These are phyloP conservation scores for Senna siamea DNA, from an alignment of 306 rosid species.

Conservation along the genomic window DNA sequence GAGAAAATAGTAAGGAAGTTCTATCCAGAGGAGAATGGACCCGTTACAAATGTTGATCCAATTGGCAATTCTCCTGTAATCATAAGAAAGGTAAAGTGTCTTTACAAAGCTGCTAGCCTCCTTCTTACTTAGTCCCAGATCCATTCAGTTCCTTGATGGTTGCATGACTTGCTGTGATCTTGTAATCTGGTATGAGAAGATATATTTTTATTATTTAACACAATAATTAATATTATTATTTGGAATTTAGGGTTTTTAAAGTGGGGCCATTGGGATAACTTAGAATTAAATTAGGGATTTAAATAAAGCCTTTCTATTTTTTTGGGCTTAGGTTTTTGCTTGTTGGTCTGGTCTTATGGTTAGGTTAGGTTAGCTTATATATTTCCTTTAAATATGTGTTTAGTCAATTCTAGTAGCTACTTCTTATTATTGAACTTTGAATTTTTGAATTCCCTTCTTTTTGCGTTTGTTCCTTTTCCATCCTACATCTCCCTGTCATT, in stretches of 20 bases:
- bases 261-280: neutral
- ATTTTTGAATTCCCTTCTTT: neutral
- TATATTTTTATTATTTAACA: too few species aligned
- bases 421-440: neutral
- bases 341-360: too few species aligned
- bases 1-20: slow-evolving; percentile 79
- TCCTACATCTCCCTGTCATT: slow-evolving; percentile 2
- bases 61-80: slow-evolving; percentile 99
- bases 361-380: neutral
- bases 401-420: neutral
- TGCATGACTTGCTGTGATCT: slow-evolving; percentile 7
- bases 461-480: neutral
- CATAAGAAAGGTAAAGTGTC: slow-evolving; percentile 69
- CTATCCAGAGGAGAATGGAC: slow-evolving; percentile 82
- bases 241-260: neutral
- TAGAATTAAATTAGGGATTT: too few species aligned
- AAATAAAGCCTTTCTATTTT: too few species aligned
- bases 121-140: slow-evolving; percentile 10
- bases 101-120: slow-evolving; percentile 22
- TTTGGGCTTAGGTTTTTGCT: neutral
- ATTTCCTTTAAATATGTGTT: neutral
- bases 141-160: slow-evolving; percentile 14
- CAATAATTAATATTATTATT: neutral
- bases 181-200: neutral
- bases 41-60: slow-evolving; percentile 82